Conservation (phyloP, 176 grass and related monocot species). For the Avena eriantha region DNA sequence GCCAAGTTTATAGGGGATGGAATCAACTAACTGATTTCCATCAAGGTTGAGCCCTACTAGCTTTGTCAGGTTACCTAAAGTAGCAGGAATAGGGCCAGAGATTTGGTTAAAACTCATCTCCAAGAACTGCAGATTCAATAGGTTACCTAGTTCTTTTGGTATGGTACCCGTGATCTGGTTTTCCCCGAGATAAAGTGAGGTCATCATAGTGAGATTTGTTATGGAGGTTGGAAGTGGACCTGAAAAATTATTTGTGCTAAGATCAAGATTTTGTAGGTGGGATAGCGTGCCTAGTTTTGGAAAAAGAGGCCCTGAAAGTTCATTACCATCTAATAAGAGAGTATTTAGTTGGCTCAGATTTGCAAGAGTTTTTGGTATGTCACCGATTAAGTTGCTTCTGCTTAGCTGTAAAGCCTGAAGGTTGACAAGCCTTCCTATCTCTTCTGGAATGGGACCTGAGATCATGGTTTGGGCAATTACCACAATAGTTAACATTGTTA, state of each 20-base stretch:
- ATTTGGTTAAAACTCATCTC: not conserved
- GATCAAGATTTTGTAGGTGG: not conserved
- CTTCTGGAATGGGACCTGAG: not conserved
- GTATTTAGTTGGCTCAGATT: constrained; percentile 13
- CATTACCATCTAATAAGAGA: not conserved
- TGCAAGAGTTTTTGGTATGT: not conserved
- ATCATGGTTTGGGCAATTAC: not conserved
- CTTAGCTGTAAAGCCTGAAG: not conserved
- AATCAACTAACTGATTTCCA: not conserved
- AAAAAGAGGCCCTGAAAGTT: not conserved
- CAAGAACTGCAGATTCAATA: not conserved
- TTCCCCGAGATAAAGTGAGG: not conserved
- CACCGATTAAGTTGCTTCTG: not conserved
- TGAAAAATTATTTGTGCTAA: not conserved
- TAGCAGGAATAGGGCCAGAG: not conserved
- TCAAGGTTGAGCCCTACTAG: not conserved
- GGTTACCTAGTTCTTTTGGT: not conserved
- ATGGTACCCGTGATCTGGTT: not conserved
- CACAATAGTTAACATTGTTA: not conserved
- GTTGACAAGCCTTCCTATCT: not conserved
- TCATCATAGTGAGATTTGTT: not conserved
- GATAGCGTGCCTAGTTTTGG: constrained; percentile 16
- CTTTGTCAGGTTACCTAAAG: constrained; percentile 8
- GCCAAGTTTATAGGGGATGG: not conserved
- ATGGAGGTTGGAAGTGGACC: not conserved